Evolutionary conservation across 106 monocot genomes (phyloP).

Genomic region (Triglochin maritima): DNA sequence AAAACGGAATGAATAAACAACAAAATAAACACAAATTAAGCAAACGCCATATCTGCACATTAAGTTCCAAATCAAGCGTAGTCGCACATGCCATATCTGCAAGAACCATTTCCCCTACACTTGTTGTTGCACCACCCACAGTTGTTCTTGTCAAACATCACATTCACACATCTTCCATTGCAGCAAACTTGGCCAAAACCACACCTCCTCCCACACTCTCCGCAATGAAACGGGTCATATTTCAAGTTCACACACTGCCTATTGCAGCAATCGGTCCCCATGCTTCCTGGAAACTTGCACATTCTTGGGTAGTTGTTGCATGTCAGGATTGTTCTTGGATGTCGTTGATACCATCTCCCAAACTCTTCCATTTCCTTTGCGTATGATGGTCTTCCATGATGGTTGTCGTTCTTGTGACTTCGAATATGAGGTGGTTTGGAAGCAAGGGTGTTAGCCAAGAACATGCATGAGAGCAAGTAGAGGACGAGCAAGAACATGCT

Average conservation of each 20-base stretch:
- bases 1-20: no score
- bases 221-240: slow-evolving; percentile 9
- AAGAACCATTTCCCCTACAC: slow-evolving; percentile 3
- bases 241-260: slow-evolving; percentile 8
- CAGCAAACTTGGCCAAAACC: slow-evolving; percentile 9
- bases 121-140: slow-evolving; percentile 11
- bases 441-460: no score
- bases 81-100: slow-evolving; percentile 20
- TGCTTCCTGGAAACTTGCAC: slow-evolving; percentile 3
- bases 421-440: no score
- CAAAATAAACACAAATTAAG: no score
- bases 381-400: no score
- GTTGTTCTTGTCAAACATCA: slow-evolving; percentile 13
- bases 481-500: no score
- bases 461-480: no score
- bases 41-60: no score
- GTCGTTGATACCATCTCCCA: not conserved
- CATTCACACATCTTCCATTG: slow-evolving; percentile 6
- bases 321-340: not conserved
- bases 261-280: slow-evolving; percentile 10
- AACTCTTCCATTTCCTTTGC: no score
- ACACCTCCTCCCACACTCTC: slow-evolving; percentile 13
- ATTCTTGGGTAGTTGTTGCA: slow-evolving; percentile 8
- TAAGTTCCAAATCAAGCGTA: slow-evolving; percentile 1
- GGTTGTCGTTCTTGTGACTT: no score